Base-by-base conservation (phyloP, 495 filamentous ascomycete genomes). In the Penicillium dipodomyicola region DNA sequence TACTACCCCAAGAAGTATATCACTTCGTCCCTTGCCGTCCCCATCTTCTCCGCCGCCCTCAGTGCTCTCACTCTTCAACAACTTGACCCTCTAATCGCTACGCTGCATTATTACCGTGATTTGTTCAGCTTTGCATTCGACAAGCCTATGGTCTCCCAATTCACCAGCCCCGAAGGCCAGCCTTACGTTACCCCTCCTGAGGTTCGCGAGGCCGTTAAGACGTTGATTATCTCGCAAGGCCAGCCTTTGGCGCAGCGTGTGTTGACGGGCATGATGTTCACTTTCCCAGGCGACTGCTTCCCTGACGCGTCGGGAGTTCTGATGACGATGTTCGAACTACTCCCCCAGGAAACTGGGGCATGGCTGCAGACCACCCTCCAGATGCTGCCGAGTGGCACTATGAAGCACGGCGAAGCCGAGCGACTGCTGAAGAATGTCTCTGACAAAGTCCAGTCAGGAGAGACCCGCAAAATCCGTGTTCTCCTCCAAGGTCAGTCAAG, bases 251-350 rank as follows among this genome's bases (percentile, higher is more conserved):
- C 90, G 20, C 91, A 96, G 68, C 89, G 90, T 41, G 83, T 95
- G 39, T 74, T 97, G 66, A 92, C 91, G 5, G 94, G 94, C 59
- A 93, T 99, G 92, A 97, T 99, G 92, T 97, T 96, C 68, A 91
- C 85, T 0, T 99, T 97, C 78, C 94, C 94, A 0, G 82, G 85
- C 43, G 95, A 96, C 67, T 97, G 92, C 73, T 92, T 97, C 70
- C 83, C 92, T 1, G 95, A 97, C 71, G 92, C 91, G 6, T 94
- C 89, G 23, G 90, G 92, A 11, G 89, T 96, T n/a, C 73, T 97
- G 57, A 84, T 99, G 64, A 86, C 83, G 2, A 76, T 97, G 59
- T 96, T 97, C 65, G 87, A 97, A 67, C 73, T 97, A 25, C 80
- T 95, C 61, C 95, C 95, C 0, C 73, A 83, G 39, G 82, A 92